Conservation (phyloP, 305 asterid species). For the Fraxinus baroniana region DNA sequence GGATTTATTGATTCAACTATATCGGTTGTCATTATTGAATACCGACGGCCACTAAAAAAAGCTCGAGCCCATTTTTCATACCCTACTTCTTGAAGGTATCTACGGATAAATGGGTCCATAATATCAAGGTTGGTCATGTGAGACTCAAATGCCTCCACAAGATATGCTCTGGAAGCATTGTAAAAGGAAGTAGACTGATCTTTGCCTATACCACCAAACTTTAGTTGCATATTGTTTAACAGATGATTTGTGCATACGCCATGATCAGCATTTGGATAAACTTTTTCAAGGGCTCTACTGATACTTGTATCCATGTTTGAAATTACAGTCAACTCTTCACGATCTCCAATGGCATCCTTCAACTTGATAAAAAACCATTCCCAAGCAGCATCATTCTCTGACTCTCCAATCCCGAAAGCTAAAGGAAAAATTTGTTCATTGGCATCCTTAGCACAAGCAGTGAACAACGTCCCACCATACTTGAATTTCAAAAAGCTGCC, state of each 20-base stretch:
- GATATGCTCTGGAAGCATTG: conserved; percentile 5
- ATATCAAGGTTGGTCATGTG: conserved; percentile 3
- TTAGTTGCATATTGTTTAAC: not conserved
- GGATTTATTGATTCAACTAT: conserved; percentile 6
- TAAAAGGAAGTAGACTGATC: not conserved
- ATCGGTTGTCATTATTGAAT: not conserved
- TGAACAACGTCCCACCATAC: conserved; percentile 6
- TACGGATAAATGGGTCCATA: not conserved
- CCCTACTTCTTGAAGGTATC: conserved; percentile 9
- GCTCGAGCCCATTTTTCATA: conserved; percentile 11
- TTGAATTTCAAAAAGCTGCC: conserved; percentile 9
- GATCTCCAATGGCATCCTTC: conserved; percentile 3
- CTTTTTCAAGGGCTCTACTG: conserved; percentile 1
- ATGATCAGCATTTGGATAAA: conserved; percentile 1
- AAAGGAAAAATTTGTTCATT: conserved; percentile 5
- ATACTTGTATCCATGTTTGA: conserved; percentile 6
- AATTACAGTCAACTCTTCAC: conserved; percentile 2
- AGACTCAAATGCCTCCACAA: conserved; percentile 8
- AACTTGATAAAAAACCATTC: conserved; percentile 1
- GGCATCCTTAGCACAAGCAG: conserved; percentile 9
- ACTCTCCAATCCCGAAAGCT: conserved; percentile 6
- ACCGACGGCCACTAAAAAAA: not conserved
- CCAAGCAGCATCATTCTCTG: conserved; percentile 7
- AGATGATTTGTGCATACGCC: not conserved
- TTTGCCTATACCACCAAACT: conserved; percentile 1